phyloP scores from a whole-genome alignment of 2,329 filamentous ascomycete genomes.

The Diplocarpon rosae region DNA sequence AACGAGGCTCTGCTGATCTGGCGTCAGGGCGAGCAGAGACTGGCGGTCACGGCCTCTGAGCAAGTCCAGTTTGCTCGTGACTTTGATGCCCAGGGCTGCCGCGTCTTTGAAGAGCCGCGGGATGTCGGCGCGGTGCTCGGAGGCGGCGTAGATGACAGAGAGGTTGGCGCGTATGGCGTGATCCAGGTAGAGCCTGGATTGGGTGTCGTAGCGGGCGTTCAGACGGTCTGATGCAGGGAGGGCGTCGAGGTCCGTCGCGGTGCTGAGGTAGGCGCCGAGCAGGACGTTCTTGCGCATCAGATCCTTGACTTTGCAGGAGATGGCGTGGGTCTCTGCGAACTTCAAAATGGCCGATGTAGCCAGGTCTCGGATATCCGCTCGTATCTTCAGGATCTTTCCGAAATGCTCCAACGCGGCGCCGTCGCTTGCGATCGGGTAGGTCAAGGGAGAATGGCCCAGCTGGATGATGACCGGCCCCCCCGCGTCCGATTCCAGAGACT shows the following conservation, averaged over 20 bases:
- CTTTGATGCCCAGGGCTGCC: conserved; percentile 25
- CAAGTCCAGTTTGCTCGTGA: conserved; percentile 33
- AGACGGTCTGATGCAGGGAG: conserved; percentile 11
- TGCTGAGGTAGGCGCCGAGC: conserved; percentile 19
- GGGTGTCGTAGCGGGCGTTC: conserved; percentile 19
- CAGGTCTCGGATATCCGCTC: conserved; percentile 14
- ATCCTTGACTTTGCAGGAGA: conserved; percentile 2
- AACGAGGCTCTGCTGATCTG: conserved; percentile 37
- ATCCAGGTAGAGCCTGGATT: conserved; percentile 28
- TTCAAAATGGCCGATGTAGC: conserved; percentile 16
- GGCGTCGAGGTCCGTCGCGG: conserved; percentile 4
- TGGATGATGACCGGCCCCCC: conserved; percentile 13
- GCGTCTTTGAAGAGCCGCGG: conserved; percentile 29
- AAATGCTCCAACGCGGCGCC: conserved; percentile 15
- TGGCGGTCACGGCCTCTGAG: conserved; percentile 28
- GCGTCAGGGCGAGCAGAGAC: conserved; percentile 29
- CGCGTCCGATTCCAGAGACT: conserved; percentile 6
- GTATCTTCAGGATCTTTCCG: conserved; percentile 19
- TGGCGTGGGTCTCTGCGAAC: conserved; percentile 7
- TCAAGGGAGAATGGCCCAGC: conserved; percentile 16
- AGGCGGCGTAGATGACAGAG: conserved; percentile 32
- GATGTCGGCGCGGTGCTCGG: conserved; percentile 29
- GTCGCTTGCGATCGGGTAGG: conserved; percentile 18
- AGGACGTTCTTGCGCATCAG: conserved; percentile 10
- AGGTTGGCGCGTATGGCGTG: conserved; percentile 23